Conservation (phyloP, 768 basidiomycete species). For the Tulasnella sp. region DNA sequence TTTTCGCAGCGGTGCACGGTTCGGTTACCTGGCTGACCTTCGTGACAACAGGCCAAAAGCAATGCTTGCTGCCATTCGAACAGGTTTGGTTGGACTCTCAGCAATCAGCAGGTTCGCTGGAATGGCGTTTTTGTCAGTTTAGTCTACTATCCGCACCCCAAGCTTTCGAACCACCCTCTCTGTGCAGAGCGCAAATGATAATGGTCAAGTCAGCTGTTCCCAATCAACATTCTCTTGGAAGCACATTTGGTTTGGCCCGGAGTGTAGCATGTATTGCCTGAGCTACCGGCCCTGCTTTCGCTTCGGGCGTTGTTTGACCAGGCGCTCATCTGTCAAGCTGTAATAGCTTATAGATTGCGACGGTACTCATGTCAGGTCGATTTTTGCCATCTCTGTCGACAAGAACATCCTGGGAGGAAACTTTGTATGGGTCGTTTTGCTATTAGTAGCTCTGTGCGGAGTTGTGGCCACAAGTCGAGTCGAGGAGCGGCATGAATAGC, state of each 20-base stretch:
- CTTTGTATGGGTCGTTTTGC: slow-evolving; percentile 18
- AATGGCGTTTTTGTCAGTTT: slow-evolving; percentile 22
- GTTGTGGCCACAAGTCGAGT: neutral
- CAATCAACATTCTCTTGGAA: slow-evolving; percentile 36
- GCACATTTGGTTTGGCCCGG: slow-evolving; percentile 40
- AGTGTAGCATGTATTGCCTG: slow-evolving; percentile 37
- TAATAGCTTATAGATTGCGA: neutral
- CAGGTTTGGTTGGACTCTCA: neutral
- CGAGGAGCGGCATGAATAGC: neutral
- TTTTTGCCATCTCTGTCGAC: slow-evolving; percentile 18
- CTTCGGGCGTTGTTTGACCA: slow-evolving; percentile 13
- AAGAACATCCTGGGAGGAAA: slow-evolving; percentile 16
- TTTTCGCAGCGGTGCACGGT: neutral
- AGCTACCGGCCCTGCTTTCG: slow-evolving; percentile 37
- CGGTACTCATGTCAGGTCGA: neutral
- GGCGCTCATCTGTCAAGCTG: neutral
- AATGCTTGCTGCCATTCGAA: slow-evolving; percentile 10
- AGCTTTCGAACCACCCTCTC: neutral
- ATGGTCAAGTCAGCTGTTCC: slow-evolving; percentile 38
- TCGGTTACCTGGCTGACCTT: neutral
- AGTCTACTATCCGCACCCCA: neutral
- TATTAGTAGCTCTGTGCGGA: neutral
- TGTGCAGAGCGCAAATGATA: slow-evolving; percentile 38
- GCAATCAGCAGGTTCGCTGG: neutral
- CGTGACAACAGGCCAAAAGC: neutral